phyloP scores from a whole-genome alignment of 352 stramenopile species.

The Globisporangium irregulare region DNA sequence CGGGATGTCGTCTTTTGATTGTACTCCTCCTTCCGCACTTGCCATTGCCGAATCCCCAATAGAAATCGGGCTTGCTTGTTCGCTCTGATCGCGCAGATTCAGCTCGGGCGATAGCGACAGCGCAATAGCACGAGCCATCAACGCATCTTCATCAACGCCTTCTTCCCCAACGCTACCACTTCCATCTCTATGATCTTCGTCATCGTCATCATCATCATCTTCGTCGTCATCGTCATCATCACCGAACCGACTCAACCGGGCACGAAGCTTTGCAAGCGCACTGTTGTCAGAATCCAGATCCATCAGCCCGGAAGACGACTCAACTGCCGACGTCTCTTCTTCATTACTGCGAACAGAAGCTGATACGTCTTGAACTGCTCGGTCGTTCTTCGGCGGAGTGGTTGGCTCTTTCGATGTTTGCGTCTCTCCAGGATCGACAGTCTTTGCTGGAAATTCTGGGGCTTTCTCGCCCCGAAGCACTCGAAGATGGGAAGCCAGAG shows the following conservation, averaged over 20 bases:
- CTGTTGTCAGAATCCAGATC: slow-evolving; percentile 67
- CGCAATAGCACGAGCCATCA: slow-evolving; percentile 87
- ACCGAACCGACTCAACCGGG: slow-evolving; percentile 65
- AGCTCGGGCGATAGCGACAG: slow-evolving; percentile 85
- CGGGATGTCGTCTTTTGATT: slow-evolving; percentile 13
- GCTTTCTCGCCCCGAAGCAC: slow-evolving; percentile 70
- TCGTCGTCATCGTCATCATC: slow-evolving; percentile 38
- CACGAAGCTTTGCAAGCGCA: slow-evolving; percentile 57
- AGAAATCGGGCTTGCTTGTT: slow-evolving; percentile 23
- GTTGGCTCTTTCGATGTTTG: slow-evolving; percentile 28
- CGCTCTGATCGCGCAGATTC: slow-evolving; percentile 58
- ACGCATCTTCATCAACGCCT: slow-evolving; percentile 82
- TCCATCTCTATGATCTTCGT: slow-evolving; percentile 47
- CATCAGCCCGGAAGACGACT: slow-evolving; percentile 41
- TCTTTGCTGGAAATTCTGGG: slow-evolving; percentile 38
- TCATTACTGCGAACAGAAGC: slow-evolving; percentile 15
- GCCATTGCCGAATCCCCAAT: slow-evolving; percentile 21
- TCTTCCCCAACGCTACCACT: slow-evolving; percentile 49
- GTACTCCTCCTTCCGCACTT: slow-evolving; percentile 3
- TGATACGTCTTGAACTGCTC: neutral
- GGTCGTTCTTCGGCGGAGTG: slow-evolving; percentile 31
- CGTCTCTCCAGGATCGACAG: neutral
- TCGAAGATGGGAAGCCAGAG: slow-evolving; percentile 64
- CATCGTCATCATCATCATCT: slow-evolving; percentile 58
- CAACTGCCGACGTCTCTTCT: slow-evolving; percentile 24